Conservation (phyloP, 352 stramenopile species). For the Globisporangium orthogonon region DNA sequence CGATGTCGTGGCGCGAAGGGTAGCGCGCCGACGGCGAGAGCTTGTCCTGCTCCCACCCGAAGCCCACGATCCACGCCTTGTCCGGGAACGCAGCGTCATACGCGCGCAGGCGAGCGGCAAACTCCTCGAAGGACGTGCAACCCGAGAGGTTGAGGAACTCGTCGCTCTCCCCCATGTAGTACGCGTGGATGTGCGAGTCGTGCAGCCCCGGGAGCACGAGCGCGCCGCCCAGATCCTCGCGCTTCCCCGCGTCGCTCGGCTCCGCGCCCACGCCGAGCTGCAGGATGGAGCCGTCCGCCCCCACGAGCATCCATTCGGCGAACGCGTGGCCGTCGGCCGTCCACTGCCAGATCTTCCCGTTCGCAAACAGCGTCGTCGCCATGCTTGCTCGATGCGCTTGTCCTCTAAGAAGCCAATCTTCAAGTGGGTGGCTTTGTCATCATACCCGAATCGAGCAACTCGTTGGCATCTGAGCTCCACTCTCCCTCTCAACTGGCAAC, state of each 20-base stretch:
- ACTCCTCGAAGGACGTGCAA: constrained; percentile 68
- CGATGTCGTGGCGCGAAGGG: constrained; percentile 69
- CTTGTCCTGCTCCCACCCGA: constrained; percentile 85
- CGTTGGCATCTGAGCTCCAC: not conserved
- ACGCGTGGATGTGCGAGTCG: constrained; percentile 87
- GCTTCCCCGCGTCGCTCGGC: constrained; percentile 9
- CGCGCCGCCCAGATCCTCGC: constrained; percentile 40
- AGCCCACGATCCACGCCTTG: constrained; percentile 74
- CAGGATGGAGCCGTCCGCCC: constrained; percentile 33
- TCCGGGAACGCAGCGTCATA: constrained; percentile 62
- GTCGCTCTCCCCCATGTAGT: constrained; percentile 73
- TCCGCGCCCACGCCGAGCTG: constrained; percentile 22
- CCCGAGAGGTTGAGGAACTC: constrained; percentile 80
- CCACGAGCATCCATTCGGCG: constrained; percentile 56
- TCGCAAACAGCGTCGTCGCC: constrained; percentile 45
- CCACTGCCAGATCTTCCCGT: constrained; percentile 76
- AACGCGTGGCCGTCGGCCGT: constrained; percentile 14
- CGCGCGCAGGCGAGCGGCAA: constrained; percentile 35
- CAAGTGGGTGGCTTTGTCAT: no score
- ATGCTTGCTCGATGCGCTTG: constrained; percentile 1
- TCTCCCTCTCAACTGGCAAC: constrained; percentile 2
- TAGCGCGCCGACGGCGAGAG: constrained; percentile 55
- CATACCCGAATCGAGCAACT: not conserved
- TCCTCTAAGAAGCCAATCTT: constrained; percentile 1
- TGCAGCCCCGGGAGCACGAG: constrained; percentile 84